phyloP scores from a whole-genome alignment of 1,284 basidiomycete species.

The Cryptococcus wingfieldii region DNA sequence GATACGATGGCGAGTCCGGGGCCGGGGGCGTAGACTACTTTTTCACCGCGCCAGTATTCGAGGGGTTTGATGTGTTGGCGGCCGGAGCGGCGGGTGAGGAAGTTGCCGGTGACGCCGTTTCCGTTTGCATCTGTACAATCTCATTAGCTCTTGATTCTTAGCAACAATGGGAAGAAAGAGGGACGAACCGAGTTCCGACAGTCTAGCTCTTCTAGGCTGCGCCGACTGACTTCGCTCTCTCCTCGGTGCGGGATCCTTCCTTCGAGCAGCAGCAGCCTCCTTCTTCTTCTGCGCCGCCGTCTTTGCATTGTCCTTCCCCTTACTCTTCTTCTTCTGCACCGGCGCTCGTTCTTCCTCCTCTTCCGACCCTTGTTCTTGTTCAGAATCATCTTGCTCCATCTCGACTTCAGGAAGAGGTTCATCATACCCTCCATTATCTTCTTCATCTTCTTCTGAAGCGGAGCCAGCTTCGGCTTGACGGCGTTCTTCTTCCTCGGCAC shows the following conservation, averaged over 20 bases:
- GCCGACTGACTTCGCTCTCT: slow-evolving; percentile 2
- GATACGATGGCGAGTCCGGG: slow-evolving; percentile 72
- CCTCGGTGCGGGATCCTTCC: slow-evolving; percentile 1
- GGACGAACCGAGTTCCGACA: slow-evolving; percentile 16
- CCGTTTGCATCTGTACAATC: slow-evolving; percentile 13
- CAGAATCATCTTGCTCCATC: not conserved
- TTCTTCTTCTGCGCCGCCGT: slow-evolving; percentile 11
- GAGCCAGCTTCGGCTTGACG: slow-evolving; percentile 3
- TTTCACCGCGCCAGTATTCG: slow-evolving; percentile 91
- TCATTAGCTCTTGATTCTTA: not conserved
- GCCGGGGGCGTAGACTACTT: slow-evolving; percentile 65
- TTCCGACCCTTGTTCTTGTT: not conserved
- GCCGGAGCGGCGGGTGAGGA: slow-evolving; percentile 61
- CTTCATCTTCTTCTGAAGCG: not conserved
- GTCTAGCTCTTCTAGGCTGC: slow-evolving; percentile 21
- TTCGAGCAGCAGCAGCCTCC: slow-evolving; percentile 2
- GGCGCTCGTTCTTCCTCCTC: not conserved
- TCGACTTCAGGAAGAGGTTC: not conserved
- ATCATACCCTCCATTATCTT: slow-evolving; percentile 1
- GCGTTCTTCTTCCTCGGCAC: not conserved
- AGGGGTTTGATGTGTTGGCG: slow-evolving; percentile 72
- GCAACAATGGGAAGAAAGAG: not conserved
- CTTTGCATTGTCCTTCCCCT: slow-evolving; percentile 9
- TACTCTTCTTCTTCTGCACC: slow-evolving; percentile 6
- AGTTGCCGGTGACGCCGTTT: slow-evolving; percentile 52